Evolutionary conservation across 192 early-diverging fungal genomes (phyloP), one percentile per base, ranked within the genome.

Genomic region (Backusella luteola): DNA sequence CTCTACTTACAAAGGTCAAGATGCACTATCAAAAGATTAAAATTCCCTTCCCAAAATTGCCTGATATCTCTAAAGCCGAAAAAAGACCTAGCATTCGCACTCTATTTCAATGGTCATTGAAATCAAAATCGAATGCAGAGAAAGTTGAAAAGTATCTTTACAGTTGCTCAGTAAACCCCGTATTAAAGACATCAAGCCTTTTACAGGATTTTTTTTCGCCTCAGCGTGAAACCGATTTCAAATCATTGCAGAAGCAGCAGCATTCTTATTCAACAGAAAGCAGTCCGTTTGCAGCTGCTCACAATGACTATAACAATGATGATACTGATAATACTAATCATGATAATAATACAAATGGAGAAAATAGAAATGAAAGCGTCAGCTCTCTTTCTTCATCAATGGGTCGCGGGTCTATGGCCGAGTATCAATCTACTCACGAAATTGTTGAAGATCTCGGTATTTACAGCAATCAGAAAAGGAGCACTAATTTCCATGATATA

Each of bases 71-170:
- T 14, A 70, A 79, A 8, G 68, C 80, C 29, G 82, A 81, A 23
- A 84, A 87, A 34, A 74, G 84, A 23, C 73, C 77, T 26, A 82
- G 63, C 80, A 3, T 79, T 32, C 79, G 83, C 71, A 42, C 14
- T 63, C 29, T 71, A 12, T 71, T 71, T 21, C 69, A 71, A 14
- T 14, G n/a, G 6, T 29, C 36, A 21, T n/a, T 38, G 5, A 74
- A 67, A 53, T 53, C 81, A 35, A 56, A 56, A 56, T 23, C 52
- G n/a, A 86, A 74, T 42, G 78, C 82, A 5, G 85, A 86, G 53
- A 86, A 86, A 66, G 72, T 86, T 7, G 87, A 88, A 59, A 68
- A 46, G 21, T 88, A 88, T 26, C 71, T 88, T 19, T 73, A 79
- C 14, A 80, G 80, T 56, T 83, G 84, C 14, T 49, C 84, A 0